phyloP scores from a whole-genome alignment of 768 basidiomycete genomes.

The Mrakia hoshinonis region DNA sequence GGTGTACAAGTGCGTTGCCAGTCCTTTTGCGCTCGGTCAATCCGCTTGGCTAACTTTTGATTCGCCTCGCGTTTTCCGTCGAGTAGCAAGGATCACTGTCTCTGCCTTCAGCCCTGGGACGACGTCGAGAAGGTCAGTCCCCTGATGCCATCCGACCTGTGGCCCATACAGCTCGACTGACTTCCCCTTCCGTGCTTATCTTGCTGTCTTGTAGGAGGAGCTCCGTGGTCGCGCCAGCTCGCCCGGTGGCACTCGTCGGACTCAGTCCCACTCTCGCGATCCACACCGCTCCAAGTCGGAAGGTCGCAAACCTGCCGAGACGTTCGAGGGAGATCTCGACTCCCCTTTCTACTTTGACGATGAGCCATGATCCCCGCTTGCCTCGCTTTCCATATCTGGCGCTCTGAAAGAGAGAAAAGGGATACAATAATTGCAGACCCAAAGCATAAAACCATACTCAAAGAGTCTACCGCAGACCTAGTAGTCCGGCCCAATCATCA shows the following conservation, averaged over 20 bases:
- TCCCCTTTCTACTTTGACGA: no score
- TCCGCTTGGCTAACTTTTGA: background rate
- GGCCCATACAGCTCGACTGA: background rate
- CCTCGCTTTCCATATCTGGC: no score
- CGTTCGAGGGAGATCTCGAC: background rate
- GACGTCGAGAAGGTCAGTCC: no score
- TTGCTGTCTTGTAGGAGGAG: background rate
- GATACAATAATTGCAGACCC: no score
- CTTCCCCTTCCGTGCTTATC: background rate
- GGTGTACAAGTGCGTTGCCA: background rate
- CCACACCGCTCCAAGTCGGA: background rate
- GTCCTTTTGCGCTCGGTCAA: background rate
- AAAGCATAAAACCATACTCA: no score
- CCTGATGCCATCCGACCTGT: background rate
- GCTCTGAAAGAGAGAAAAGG: no score
- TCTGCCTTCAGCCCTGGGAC: background rate
- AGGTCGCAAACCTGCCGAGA: background rate
- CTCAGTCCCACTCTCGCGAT: background rate
- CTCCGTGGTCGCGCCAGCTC: slow-evolving; percentile 5
- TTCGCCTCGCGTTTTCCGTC: background rate
- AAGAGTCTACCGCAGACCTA: no score
- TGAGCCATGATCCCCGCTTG: no score
- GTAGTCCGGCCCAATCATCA: slow-evolving; percentile 55
- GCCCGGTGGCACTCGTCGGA: no score
- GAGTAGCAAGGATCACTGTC: background rate